Evolutionary conservation across 1,284 basidiomycete genomes (phyloP).

Genomic region (Cutaneotrichosporon arboriforme): DNA sequence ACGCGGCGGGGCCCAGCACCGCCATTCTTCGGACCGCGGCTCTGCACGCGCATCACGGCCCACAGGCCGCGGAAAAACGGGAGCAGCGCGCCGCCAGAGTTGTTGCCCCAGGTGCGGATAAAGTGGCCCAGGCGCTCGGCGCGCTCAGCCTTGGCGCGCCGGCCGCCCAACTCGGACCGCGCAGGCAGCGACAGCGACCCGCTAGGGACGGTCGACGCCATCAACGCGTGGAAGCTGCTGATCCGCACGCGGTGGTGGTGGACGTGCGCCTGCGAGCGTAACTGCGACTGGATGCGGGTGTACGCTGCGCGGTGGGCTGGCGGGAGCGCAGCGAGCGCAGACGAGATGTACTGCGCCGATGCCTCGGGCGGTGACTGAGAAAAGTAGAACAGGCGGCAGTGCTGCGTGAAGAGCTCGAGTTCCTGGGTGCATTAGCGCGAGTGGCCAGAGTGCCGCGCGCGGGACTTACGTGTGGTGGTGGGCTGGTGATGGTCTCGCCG

Average conservation of each 20-base stretch:
- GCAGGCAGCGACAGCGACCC: constrained; percentile 32
- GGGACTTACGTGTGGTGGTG: constrained; percentile 22
- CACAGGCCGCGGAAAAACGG: constrained; percentile 44
- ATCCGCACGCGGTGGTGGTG: constrained; percentile 40
- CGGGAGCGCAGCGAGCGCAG: constrained; percentile 32
- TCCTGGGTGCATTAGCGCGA: constrained; percentile 20
- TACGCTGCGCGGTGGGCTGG: constrained; percentile 39
- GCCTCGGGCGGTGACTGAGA: constrained; percentile 25
- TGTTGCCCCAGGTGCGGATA: constrained; percentile 33
- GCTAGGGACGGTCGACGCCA: constrained; percentile 29
- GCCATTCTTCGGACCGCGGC: constrained; percentile 26
- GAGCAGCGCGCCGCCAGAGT: constrained; percentile 32
- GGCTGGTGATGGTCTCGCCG: constrained; percentile 24
- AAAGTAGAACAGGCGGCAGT: constrained; percentile 40
- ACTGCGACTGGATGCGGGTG: constrained; percentile 36
- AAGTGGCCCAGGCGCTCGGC: constrained; percentile 27
- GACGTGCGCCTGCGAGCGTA: constrained; percentile 40
- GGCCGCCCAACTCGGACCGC: constrained; percentile 22
- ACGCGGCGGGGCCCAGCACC: constrained; percentile 32
- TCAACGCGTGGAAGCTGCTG: constrained; percentile 39
- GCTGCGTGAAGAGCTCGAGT: constrained; percentile 37
- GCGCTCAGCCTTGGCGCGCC: constrained; percentile 30
- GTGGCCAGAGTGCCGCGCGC: not conserved
- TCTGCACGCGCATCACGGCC: constrained; percentile 34
- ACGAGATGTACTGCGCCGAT: constrained; percentile 32